Conservation (phyloP, 371 early-diverging fungal genomes). For the Coemansia sp. region DNA sequence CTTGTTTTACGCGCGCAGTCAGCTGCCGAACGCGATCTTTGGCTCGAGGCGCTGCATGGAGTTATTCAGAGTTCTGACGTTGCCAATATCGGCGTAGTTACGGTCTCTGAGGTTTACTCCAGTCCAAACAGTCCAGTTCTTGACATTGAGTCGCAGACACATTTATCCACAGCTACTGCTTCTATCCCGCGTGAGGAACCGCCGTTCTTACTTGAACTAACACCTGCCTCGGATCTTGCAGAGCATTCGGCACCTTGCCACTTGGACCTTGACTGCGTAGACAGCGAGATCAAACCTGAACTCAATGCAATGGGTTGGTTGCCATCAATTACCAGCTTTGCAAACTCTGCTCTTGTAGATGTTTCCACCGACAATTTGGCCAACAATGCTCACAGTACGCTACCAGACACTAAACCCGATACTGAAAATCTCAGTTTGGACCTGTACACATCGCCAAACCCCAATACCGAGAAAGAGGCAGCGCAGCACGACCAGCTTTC, state of each 20-base stretch:
- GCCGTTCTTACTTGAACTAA: constrained; percentile 8
- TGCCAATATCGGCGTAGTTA: background rate
- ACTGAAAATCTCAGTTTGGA: background rate
- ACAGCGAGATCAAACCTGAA: background rate
- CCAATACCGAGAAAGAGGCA: background rate
- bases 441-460: background rate
- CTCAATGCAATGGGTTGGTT: constrained; percentile 14
- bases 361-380: background rate
- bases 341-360: background rate
- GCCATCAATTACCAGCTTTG: constrained; percentile 14
- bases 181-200: background rate
- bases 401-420: background rate
- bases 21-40: constrained; percentile 18
- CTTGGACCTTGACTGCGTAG: background rate
- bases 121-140: background rate
- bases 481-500: background rate
- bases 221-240: background rate
- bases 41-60: constrained; percentile 17
- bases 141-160: background rate
- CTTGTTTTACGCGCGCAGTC: constrained; percentile 34
- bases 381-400: background rate
- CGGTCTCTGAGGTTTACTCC: background rate
- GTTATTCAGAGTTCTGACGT: background rate
- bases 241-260: background rate
- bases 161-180: background rate